Percentiles rank a stretch among this genome's conserved stretches.
Conservation (phyloP, 768 basidiomycete species). For the Clavulina sp. region DNA sequence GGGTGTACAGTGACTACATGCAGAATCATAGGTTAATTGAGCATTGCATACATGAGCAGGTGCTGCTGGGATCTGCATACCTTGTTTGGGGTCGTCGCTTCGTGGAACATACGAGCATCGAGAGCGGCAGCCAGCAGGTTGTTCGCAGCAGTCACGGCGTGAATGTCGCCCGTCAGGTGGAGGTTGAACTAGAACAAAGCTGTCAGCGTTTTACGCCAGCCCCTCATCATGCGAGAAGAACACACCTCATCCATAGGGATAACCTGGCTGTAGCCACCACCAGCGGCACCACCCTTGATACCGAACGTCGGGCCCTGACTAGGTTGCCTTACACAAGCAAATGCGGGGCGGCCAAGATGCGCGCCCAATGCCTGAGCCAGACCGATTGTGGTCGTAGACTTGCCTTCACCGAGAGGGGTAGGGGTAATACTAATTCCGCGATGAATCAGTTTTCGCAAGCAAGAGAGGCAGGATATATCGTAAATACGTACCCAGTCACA, state of each 20-base stretch:
- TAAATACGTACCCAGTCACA: slow-evolving; percentile 55
- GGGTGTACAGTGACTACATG: slow-evolving; percentile 59
- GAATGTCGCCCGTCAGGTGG: slow-evolving; percentile 92
- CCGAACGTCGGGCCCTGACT: slow-evolving; percentile 98
- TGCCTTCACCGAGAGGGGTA: slow-evolving; percentile 92
- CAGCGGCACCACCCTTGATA: slow-evolving; percentile 97
- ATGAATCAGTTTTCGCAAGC: not conserved
- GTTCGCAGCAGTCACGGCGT: slow-evolving; percentile 93
- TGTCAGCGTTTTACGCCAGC: not conserved
- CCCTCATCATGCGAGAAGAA: not conserved
- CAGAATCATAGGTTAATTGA: not conserved
- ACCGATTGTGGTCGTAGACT: slow-evolving; percentile 95
- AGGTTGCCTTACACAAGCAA: slow-evolving; percentile 94
- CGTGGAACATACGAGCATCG: slow-evolving; percentile 95
- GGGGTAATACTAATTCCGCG: slow-evolving; percentile 58
- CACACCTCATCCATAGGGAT: slow-evolving; percentile 96
- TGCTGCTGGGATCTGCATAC: too few relatives aligned
- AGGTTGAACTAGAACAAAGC: slow-evolving; percentile 57
- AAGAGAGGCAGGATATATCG: not conserved
- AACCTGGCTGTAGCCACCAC: slow-evolving; percentile 95
- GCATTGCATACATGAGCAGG: not conserved
- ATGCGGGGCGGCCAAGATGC: slow-evolving; percentile 78
- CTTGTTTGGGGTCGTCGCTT: slow-evolving; percentile 90
- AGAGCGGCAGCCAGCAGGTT: slow-evolving; percentile 96
- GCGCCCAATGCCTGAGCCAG: slow-evolving; percentile 92